Evolutionary conservation across 192 early-diverging fungal species (phyloP).

Genomic region (Backusella macrospora): DNA sequence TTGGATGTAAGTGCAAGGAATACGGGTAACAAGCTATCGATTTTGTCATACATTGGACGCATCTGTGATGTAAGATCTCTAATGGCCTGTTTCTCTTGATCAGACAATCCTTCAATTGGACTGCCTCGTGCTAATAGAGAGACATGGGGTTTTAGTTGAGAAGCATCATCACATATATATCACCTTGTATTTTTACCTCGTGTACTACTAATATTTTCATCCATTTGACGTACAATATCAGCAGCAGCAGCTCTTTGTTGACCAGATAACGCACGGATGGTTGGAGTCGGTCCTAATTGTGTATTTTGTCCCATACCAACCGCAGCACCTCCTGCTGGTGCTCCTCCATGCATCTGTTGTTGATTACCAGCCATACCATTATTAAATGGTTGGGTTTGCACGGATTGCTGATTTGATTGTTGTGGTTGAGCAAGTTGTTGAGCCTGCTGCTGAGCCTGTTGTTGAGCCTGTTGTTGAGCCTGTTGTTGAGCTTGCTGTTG

Average conservation of each 20-base stretch:
- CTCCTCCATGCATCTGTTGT: constrained; percentile 24
- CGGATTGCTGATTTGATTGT: constrained; percentile 3
- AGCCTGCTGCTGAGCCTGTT: not conserved
- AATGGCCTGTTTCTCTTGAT: constrained; percentile 49
- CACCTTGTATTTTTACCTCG: constrained; percentile 32
- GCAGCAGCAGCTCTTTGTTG: constrained; percentile 38
- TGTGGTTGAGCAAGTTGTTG: constrained; percentile 5
- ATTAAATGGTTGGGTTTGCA: constrained; percentile 19
- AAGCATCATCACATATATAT: not conserved
- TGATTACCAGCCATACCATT: constrained; percentile 8
- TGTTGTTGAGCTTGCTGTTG: not conserved
- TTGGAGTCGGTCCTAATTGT: not conserved
- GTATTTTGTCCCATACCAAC: not conserved
- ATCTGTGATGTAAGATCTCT: constrained; percentile 42
- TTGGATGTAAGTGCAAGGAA: constrained; percentile 51
- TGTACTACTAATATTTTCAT: constrained; percentile 44
- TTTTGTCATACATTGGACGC: constrained; percentile 47
- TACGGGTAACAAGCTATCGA: constrained; percentile 51
- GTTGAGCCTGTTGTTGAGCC: not conserved
- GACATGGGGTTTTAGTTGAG: not conserved
- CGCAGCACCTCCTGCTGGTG: not conserved
- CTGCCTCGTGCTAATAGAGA: constrained; percentile 9
- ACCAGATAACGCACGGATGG: constrained; percentile 2
- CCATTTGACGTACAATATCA: constrained; percentile 43
- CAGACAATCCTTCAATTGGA: constrained; percentile 38